These are phyloP conservation scores for Tolypocladium ophioglossoides DNA, from an alignment of 2,329 filamentous ascomycete genomes.

Conservation along the genomic window DNA sequence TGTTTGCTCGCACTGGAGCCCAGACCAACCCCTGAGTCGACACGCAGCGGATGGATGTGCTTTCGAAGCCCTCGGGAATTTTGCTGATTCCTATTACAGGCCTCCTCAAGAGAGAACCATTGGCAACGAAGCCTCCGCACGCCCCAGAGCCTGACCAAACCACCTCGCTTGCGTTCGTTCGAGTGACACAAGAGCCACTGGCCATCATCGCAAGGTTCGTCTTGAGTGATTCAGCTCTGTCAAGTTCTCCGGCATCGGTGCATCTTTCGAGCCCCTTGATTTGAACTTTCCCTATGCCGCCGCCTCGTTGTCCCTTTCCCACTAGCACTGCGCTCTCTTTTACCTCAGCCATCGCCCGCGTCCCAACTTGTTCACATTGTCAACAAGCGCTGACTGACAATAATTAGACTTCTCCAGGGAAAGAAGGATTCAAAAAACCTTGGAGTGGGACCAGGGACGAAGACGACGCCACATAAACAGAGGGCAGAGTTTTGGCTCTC, in stretches of 20 bases:
- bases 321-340: background rate
- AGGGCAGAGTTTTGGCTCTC: slow-evolving; percentile 2
- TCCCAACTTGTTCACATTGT: too few species aligned
- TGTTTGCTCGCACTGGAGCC: background rate
- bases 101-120: slow-evolving; percentile 5
- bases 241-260: background rate
- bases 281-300: background rate
- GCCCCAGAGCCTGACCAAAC: slow-evolving; percentile 2
- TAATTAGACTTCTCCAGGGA: background rate
- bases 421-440: background rate
- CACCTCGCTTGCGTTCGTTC: slow-evolving; percentile 4
- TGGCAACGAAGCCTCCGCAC: slow-evolving; percentile 4
- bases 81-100: slow-evolving; percentile 6
- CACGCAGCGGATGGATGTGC: background rate
- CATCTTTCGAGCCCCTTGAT: background rate
- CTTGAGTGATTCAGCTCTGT: background rate
- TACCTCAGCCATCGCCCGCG: background rate
- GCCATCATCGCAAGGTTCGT: slow-evolving; percentile 11
- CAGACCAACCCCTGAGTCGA: background rate
- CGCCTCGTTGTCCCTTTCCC: background rate
- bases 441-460: background rate
- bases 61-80: background rate
- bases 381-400: background rate
- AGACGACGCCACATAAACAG: background rate
- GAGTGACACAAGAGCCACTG: slow-evolving; percentile 7